Conservation (phyloP, 2,329 filamentous ascomycete species). For the Chlorencoelia australis region DNA sequence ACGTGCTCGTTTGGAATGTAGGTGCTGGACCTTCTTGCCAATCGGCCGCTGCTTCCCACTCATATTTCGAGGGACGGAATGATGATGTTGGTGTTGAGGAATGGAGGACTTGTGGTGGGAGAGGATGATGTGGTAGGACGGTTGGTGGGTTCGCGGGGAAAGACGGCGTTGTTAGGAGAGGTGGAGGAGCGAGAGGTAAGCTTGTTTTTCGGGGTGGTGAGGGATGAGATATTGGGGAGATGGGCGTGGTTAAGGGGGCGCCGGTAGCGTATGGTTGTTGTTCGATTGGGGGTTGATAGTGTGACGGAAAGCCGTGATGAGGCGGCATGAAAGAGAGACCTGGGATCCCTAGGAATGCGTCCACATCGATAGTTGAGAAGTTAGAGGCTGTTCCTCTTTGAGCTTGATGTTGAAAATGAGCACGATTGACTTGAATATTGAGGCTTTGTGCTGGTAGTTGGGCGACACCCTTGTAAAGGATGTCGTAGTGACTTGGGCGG, state of each 20-base stretch:
- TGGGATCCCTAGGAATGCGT: constrained; percentile 22
- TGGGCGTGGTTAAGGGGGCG: constrained; percentile 19
- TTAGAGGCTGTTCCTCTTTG: constrained; percentile 27
- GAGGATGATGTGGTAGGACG: constrained; percentile 12
- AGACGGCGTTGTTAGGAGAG: constrained; percentile 6
- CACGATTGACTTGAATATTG: constrained; percentile 44
- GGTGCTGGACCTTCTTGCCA: constrained; percentile 21
- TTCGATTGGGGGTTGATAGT: constrained; percentile 17
- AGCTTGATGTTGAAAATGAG: constrained; percentile 36
- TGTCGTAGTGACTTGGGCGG: constrained; percentile 83
- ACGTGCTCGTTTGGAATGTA: constrained; percentile 40
- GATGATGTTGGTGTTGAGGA: constrained; percentile 7
- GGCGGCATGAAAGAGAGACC: constrained; percentile 18
- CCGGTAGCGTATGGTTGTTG: constrained; percentile 20
- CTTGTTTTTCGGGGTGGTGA: constrained; percentile 17
- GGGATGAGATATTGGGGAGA: constrained; percentile 22
- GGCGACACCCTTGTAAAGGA: constrained; percentile 60
- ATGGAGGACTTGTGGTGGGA: constrained; percentile 16
- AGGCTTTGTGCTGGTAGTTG: constrained; percentile 22
- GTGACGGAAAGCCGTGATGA: constrained; percentile 18
- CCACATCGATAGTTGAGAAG: constrained; percentile 29
- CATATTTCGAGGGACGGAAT: constrained; percentile 27
- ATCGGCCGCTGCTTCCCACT: constrained; percentile 24
- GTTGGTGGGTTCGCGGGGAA: constrained; percentile 10
- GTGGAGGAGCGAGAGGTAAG: constrained; percentile 11